Evolutionary conservation across 2,329 filamentous ascomycete genomes (phyloP).

Genomic region (Pestalotiopsis sp.): DNA sequence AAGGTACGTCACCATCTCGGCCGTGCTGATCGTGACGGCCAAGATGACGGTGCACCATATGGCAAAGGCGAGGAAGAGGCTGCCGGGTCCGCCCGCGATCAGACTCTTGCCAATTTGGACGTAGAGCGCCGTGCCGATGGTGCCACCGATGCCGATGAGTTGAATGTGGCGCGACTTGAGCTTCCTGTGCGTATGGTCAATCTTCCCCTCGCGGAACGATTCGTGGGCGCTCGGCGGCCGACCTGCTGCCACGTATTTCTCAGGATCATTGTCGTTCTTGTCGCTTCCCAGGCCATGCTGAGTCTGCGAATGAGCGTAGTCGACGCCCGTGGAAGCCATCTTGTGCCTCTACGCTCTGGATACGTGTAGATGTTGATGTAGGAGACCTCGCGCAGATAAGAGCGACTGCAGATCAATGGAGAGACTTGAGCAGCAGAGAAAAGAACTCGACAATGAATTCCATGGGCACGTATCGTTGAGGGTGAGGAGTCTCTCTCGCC

Average conservation of each 20-base stretch:
- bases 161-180: constrained; percentile 62
- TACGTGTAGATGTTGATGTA: neutral
- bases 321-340: constrained; percentile 23
- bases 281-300: constrained; percentile 4
- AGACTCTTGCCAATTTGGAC: constrained; percentile 62
- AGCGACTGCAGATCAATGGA: neutral
- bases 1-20: constrained; percentile 77
- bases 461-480: constrained; percentile 16
- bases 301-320: constrained; percentile 13
- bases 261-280: constrained; percentile 16
- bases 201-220: constrained; percentile 16
- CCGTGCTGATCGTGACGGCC: constrained; percentile 62
- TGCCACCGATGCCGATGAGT: constrained; percentile 65
- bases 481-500: neutral
- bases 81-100: constrained; percentile 60
- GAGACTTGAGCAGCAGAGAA: constrained; percentile 21
- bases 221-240: constrained; percentile 15
- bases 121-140: constrained; percentile 64
- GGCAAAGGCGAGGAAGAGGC: constrained; percentile 61
- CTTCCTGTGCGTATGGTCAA: constrained; percentile 51
- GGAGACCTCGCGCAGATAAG: constrained; percentile 1
- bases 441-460: constrained; percentile 25
- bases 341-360: neutral
- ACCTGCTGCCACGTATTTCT: constrained; percentile 22
- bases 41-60: constrained; percentile 66